Evolutionary conservation across 306 rosid genomes (phyloP), one percentile per base, ranked within the genome.

Genomic region (Cucumis melo): DNA sequence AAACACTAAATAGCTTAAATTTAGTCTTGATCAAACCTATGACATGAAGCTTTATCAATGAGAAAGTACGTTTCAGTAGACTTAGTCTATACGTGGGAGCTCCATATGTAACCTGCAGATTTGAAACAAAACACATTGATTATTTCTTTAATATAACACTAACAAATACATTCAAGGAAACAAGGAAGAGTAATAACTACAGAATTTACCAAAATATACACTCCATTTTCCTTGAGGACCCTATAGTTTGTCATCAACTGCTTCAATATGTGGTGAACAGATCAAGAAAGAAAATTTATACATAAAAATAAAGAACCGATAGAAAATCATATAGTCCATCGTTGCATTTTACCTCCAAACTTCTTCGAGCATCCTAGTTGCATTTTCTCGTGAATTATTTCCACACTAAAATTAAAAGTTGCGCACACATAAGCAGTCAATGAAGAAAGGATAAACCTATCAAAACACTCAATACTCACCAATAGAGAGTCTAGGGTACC

Each of bases 181-280:
- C 62, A 63, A 50, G 56, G 66, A 77, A 64, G 79, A 57, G 79
- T 41, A 67, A 32, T 32, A 61, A 57, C 73, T 82, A 24, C 76
- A 34, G 41, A 44, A 68, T 51, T 87, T 92, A 90, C 98, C 98
- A 92, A 87, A 70, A 92, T 78, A 81, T 92, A 92, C 75, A 88
- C 92, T 86, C 98, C 98, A 82, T 86, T 82, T 78, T 87, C 88
- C 96, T 88, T 86, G 88, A 92, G 98, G 82, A 90, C 93, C 98
- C 98, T 92, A 86, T 88, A 92, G 87, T 88, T 90, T 90, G 91
- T 87, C 86, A 92, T 87, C 83, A 92, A 92, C 98, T 86, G 92
- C 93, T 90, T 90, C 92, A 88, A 88, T 92, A 88, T 77, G 84
- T 88, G 87, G 89, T 87, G 89, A 83, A 87, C 77, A 88, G 78